Evolutionary conservation across 805 yeast species (phyloP), one percentile per base, ranked within the genome.

Genomic region (Suhomyces kilbournensis): DNA sequence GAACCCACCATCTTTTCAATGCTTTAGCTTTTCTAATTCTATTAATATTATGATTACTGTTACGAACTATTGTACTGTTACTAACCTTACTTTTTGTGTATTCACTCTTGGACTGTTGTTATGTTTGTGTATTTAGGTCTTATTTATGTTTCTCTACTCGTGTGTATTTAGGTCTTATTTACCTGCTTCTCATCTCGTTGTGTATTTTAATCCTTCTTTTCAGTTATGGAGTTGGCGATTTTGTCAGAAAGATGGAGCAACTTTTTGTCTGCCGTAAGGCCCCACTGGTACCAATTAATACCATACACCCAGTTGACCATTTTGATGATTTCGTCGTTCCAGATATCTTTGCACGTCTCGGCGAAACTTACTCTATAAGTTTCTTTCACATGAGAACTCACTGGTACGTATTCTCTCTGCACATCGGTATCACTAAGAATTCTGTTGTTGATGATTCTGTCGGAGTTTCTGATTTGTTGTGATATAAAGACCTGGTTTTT

Each of bases 251-350:
- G 58, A 30, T 60, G 58, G 48, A 57, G 59, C 40, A 71, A 47
- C 59, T 69, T 66, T 51, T 64, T 60, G 58, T 74, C 77, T 14
- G 68, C 65, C 23, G 66, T 60, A 39, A 72, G 59, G 1, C 75
- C 76, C 58, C 66, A 60, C 52, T 71, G 69, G 66, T 79, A 72
- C 78, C 82, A 70, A 64, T 77, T 76, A 55, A 81, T 72, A 46
- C 77, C 61, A 61, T 86, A 86, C 12, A 86, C 58, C 81, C 87
- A 85, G 58, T 83, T 82, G 20, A 84, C 88, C 53, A 80, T 78
- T 44, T 72, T 74, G 52, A 86, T 76, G 50, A 88, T 78, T 64
- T 87, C 92, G 44, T 81, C 83, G 63, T 88, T 85, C 96, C 96
- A 88, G 42, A 88, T 75, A 61, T 88, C 96, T 58, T 84, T 86